Base-by-base conservation (phyloP, 1,139 yeast genomes). In the Zhuliangozyma blackwelliae region DNA sequence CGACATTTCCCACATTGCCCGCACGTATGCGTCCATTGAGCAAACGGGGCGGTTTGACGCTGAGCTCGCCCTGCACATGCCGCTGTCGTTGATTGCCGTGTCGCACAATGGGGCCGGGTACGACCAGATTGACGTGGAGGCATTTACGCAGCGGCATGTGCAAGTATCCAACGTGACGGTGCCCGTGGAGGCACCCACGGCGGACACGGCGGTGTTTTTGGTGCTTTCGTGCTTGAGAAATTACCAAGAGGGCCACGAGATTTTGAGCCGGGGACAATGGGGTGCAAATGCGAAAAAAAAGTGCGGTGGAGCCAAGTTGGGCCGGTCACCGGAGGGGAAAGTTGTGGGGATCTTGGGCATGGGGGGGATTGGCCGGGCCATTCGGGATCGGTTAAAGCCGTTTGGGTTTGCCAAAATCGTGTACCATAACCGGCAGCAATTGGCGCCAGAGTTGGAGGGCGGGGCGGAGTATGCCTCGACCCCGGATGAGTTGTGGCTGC, bases 101-200 rank as follows among this genome's bases (percentile, higher is more conserved):
- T 71, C 85, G 49, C 95, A 88, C 60, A 72, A 77, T 49, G 97
- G 97, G 39, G 98, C 98, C 1, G 97, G 98, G 5, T 92, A 92
- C 58, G 97, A 92, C 55, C 90, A 82, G 57, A 68, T 83, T 32
- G 88, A 82, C 49, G 76, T 79, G 2, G 65, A 61, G 19, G 70
- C 77, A 12, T 69, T 75, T 48, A 64, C 73, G 10, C 61, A 57
- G 34, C 45, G 65, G 29, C 72, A 72, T 23, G 80, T 86, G 38
- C 88, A 82, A 58, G 65, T 85, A 9, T 77, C 90, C 8, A 82
- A 86, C 54, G 83, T 82, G 7, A 90, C 94, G 5, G 69, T 67
- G 5, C 67, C 84, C 5, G 94, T 85, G 12, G 89, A 84, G 48
- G 77, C 74, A 7, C 85, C 95, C 10, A 88, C 96, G 10, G 95